Conservation (phyloP, 2,329 filamentous ascomycete species). For the Botryotinia globosa region DNA sequence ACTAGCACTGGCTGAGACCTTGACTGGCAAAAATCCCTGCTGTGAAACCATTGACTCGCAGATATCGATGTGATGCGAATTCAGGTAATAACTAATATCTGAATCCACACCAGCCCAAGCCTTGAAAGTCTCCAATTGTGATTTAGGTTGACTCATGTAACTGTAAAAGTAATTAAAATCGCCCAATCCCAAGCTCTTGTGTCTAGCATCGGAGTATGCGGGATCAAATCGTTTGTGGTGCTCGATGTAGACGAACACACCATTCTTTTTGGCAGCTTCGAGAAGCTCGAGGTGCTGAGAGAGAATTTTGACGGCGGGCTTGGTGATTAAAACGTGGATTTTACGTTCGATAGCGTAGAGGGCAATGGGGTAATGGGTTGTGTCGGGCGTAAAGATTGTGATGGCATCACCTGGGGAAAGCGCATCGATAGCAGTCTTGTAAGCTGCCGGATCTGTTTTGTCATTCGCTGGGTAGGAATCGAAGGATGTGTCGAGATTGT, state of each 20-base stretch:
- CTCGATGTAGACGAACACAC: constrained; percentile 89
- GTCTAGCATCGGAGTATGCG: constrained; percentile 83
- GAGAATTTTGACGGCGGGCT: constrained; percentile 85
- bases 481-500: constrained; percentile 83
- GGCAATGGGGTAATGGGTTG: constrained; percentile 88
- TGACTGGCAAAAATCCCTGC: constrained; percentile 69
- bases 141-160: constrained; percentile 51
- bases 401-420: constrained; percentile 81
- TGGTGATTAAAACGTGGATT: constrained; percentile 90
- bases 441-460: constrained; percentile 71
- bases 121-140: constrained; percentile 37
- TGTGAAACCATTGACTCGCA: constrained; percentile 84
- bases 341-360: constrained; percentile 85
- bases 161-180: constrained; percentile 99
- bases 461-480: constrained; percentile 77
- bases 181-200: constrained; percentile 71
- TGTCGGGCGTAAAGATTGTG: constrained; percentile 93
- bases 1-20: constrained; percentile 74
- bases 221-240: constrained; percentile 97
- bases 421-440: constrained; percentile 84
- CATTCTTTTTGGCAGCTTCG: constrained; percentile 65
- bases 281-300: constrained; percentile 76
- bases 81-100: constrained; percentile 95
- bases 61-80: constrained; percentile 91
- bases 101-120: constrained; percentile 72